Evolutionary conservation across 306 rosid genomes (phyloP).

Genomic region (Quercus rubra): DNA sequence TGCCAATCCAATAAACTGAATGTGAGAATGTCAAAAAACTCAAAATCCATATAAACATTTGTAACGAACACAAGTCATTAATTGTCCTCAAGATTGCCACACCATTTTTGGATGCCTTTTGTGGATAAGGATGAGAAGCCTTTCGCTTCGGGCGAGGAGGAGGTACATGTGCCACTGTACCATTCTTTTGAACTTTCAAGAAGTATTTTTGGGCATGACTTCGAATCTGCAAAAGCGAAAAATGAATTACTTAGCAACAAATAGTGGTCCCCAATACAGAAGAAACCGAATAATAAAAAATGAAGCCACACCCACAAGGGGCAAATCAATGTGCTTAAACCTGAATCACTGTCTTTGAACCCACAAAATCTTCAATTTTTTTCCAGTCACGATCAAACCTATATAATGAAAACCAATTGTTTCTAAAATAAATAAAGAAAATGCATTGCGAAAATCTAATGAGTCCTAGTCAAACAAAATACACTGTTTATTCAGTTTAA

Average conservation of each 20-base stretch:
- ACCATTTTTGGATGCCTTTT: constrained; percentile 90
- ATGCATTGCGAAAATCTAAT: neutral
- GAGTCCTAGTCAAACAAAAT: neutral
- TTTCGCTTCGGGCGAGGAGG: constrained; percentile 98
- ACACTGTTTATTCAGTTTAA: neutral
- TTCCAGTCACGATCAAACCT: constrained; percentile 98
- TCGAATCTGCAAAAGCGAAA: constrained; percentile 52
- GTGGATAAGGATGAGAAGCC: constrained; percentile 94
- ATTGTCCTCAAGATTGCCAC: constrained; percentile 17
- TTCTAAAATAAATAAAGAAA: neutral
- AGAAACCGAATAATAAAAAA: constrained; percentile 1
- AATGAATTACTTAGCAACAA: neutral
- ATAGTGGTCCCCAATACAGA: neutral
- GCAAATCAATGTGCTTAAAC: constrained; percentile 33
- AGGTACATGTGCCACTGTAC: constrained; percentile 85
- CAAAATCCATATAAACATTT: neutral
- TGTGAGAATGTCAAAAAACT: constrained; percentile 16
- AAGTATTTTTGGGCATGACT: constrained; percentile 96
- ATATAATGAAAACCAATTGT: constrained; percentile 11
- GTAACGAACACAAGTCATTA: constrained; percentile 14
- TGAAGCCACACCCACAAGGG: neutral
- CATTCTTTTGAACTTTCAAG: constrained; percentile 86
- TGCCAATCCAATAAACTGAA: constrained; percentile 35
- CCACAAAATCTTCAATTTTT: constrained; percentile 94
- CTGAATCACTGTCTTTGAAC: constrained; percentile 95